phyloP scores from a whole-genome alignment of 139 green algal species.

The Tetraselmis striata region DNA sequence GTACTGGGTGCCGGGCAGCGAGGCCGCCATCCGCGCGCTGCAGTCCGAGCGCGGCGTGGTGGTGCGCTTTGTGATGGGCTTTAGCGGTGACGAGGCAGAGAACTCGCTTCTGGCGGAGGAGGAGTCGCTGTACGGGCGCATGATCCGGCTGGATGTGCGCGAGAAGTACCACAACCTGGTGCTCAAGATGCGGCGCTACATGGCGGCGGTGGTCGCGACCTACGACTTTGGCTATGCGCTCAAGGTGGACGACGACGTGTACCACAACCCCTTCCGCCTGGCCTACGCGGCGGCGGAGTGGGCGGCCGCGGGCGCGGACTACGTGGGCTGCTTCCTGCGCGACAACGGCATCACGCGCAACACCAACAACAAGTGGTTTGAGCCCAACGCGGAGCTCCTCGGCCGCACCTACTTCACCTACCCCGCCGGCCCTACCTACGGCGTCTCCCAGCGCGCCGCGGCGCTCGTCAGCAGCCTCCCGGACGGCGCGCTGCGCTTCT shows the following conservation, averaged over 20 bases:
- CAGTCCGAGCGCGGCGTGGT: not conserved
- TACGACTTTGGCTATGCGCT: not conserved
- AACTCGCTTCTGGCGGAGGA: not conserved
- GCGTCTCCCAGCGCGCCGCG: not conserved
- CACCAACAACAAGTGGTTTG: not conserved
- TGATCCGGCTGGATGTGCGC: not conserved
- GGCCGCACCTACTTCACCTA: not conserved
- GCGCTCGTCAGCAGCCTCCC: not conserved
- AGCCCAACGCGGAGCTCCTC: not conserved
- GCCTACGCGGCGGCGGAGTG: not conserved
- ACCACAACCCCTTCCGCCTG: not conserved
- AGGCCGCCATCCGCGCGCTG: not conserved
- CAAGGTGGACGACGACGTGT: not conserved
- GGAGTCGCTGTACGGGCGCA: not conserved
- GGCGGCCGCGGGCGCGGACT: not conserved
- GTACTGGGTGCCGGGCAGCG: not conserved
- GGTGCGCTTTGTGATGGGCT: not conserved
- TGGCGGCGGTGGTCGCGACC: not conserved
- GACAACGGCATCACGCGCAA: not conserved
- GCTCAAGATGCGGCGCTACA: not conserved
- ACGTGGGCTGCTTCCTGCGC: not conserved
- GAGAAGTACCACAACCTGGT: not conserved
- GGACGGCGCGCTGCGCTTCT: not conserved
- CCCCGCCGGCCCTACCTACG: not conserved
- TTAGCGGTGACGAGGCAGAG: not conserved